Conservation (phyloP, 441 rosid genomes). For the Geranium incanum region DNA sequence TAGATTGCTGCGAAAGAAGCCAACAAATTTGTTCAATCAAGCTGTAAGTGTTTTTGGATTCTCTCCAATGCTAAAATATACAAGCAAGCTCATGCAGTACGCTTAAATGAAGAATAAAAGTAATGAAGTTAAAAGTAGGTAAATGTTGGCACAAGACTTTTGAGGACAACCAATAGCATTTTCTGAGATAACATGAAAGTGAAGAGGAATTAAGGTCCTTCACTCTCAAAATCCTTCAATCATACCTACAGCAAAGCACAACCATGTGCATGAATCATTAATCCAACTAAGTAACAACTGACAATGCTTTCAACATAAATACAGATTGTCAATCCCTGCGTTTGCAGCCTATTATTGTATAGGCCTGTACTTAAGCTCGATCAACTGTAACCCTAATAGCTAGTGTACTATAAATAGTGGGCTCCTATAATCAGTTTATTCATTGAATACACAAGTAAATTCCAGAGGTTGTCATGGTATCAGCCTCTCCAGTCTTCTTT, state of each 20-base stretch:
- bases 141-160: neutral
- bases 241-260: neutral
- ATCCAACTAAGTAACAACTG: no score
- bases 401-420: no score
- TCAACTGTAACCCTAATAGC: no score
- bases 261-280: neutral
- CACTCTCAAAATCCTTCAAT: neutral
- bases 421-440: no score
- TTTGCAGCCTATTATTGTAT: no score
- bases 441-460: no score
- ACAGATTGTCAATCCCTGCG: no score
- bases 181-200: neutral
- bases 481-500: no score
- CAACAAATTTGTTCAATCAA: constrained; percentile 13
- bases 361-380: no score
- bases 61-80: constrained; percentile 11
- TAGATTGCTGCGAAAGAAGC: constrained; percentile 47
- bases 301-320: no score
- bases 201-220: neutral
- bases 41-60: neutral
- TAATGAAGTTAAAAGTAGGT: neutral
- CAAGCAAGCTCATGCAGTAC: neutral
- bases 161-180: neutral
- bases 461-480: no score
- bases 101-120: neutral